A percentile compares a stretch with the other conserved stretches of the same genome.
These are phyloP conservation scores for Linnemannia hyalina DNA, from an alignment of 192 early-diverging fungal genomes.

Conservation along the genomic window DNA sequence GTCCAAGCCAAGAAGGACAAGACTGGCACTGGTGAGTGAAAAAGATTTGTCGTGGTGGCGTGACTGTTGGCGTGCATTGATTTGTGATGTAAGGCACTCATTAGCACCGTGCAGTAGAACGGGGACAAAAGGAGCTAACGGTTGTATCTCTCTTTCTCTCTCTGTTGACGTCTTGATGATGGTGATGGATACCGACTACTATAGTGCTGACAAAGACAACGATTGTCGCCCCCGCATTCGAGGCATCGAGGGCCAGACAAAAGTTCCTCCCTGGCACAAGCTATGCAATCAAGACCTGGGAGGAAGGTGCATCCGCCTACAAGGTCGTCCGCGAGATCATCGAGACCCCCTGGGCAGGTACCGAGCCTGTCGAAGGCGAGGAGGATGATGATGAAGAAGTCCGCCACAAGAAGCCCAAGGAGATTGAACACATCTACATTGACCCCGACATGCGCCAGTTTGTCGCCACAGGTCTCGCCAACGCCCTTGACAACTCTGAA, in stretches of 20 bases:
- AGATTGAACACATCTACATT: slow-evolving; percentile 41
- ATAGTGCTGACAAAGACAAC: slow-evolving; percentile 55
- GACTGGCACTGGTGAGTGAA: slow-evolving; percentile 20
- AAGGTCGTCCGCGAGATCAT: slow-evolving; percentile 49
- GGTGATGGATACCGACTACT: too few relatives aligned
- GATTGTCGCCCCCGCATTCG: slow-evolving; percentile 63
- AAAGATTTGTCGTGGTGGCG: background rate
- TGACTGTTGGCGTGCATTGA: background rate
- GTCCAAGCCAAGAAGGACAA: slow-evolving; percentile 44
- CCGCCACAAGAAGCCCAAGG: slow-evolving; percentile 25
- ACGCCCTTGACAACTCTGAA: slow-evolving; percentile 28
- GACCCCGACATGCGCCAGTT: slow-evolving; percentile 62
- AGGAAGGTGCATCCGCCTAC: slow-evolving; percentile 63
- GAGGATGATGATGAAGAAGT: background rate
- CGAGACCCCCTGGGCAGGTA: slow-evolving; percentile 20
- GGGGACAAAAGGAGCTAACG: background rate
- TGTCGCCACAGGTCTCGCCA: slow-evolving; percentile 53
- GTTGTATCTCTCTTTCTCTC: background rate
- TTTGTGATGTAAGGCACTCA: too few relatives aligned
- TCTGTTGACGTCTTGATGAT: background rate
- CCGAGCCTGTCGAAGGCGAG: slow-evolving; percentile 4
- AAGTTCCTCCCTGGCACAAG: slow-evolving; percentile 25
- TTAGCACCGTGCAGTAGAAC: background rate
- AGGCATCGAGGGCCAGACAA: slow-evolving; percentile 61
- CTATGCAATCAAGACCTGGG: slow-evolving; percentile 58